These are phyloP conservation scores for Colletotrichum lentis DNA, from an alignment of 2,329 filamentous ascomycete genomes.

Conservation along the genomic window DNA sequence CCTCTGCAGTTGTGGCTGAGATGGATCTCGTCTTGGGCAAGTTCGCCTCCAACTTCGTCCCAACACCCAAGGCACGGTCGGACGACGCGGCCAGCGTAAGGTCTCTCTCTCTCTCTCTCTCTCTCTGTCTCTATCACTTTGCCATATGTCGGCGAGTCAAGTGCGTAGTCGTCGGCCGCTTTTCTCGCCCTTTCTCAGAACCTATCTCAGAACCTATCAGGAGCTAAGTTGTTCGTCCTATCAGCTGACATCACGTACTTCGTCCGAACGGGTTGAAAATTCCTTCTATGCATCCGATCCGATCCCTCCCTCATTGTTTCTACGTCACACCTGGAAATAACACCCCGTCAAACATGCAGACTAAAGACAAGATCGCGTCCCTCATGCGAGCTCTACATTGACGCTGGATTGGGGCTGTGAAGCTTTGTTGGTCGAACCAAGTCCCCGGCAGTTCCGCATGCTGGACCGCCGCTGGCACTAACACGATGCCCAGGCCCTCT, in stretches of 20 bases:
- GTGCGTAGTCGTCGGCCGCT: neutral
- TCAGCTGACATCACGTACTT: neutral
- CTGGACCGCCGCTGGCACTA: neutral
- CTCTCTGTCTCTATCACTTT: neutral
- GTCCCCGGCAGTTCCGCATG: constrained; percentile 22
- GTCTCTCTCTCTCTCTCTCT: neutral
- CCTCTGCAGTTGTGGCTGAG: constrained; percentile 3
- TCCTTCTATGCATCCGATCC: constrained; percentile 8
- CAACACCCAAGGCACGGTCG: neutral
- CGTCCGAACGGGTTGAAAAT: constrained; percentile 20
- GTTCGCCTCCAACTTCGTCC: neutral
- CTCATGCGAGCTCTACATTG: constrained; percentile 22
- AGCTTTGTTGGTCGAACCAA: neutral
- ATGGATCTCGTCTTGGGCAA: neutral
- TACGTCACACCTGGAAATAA: neutral
- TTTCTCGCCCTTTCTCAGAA: neutral
- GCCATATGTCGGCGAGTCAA: constrained; percentile 12
- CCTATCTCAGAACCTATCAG: neutral
- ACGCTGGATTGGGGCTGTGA: constrained; percentile 16
- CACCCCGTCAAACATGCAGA: constrained; percentile 29
- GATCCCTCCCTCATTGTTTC: constrained; percentile 16
- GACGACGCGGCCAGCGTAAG: neutral
- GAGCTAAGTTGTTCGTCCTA: constrained; percentile 15
- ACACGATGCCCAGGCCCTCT: neutral
- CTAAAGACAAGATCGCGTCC: constrained; percentile 4